Evolutionary conservation across 164 flowering plant species (phyloP).

Genomic region (Nymphaea colorata): DNA sequence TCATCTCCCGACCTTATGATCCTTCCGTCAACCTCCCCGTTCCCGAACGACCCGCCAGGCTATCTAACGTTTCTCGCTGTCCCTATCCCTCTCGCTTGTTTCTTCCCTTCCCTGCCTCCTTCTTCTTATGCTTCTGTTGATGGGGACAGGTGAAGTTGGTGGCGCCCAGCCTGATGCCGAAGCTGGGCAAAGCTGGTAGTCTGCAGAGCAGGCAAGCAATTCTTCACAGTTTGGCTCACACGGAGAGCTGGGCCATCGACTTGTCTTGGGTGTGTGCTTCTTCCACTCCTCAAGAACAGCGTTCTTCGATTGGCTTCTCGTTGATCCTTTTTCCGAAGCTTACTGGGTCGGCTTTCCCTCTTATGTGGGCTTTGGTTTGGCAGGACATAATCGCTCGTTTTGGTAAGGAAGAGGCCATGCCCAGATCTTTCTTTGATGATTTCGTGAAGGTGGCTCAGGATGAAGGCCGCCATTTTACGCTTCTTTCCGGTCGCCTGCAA

Average conservation of each 20-base stretch:
- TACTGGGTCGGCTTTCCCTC: background rate
- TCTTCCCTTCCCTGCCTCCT: background rate
- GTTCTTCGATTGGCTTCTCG: background rate
- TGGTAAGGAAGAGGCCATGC: slow-evolving; percentile 76
- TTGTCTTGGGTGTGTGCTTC: slow-evolving; percentile 58
- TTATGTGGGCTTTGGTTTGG: background rate
- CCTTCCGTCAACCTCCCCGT: slow-evolving; percentile 28
- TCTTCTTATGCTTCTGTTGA: background rate
- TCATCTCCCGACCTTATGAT: slow-evolving; percentile 36
- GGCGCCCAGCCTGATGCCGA: slow-evolving; percentile 78
- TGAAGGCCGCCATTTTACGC: slow-evolving; percentile 85
- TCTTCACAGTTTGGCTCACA: slow-evolving; percentile 78
- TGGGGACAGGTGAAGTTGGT: slow-evolving; percentile 61
- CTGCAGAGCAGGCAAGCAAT: slow-evolving; percentile 86
- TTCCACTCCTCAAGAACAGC: background rate
- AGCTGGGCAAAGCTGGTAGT: slow-evolving; percentile 89
- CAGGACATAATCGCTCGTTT: slow-evolving; percentile 89
- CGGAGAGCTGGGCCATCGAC: slow-evolving; percentile 95
- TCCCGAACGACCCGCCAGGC: slow-evolving; percentile 84
- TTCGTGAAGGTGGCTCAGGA: slow-evolving; percentile 93
- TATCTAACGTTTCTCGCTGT: slow-evolving; percentile 28
- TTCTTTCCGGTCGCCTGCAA: slow-evolving; percentile 67
- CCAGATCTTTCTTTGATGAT: slow-evolving; percentile 74
- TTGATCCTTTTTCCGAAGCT: background rate
- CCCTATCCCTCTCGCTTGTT: background rate